Evolutionary conservation across 768 basidiomycete genomes (phyloP), one percentile per base, ranked within the genome.

Genomic region (Tulasnella sp.): DNA sequence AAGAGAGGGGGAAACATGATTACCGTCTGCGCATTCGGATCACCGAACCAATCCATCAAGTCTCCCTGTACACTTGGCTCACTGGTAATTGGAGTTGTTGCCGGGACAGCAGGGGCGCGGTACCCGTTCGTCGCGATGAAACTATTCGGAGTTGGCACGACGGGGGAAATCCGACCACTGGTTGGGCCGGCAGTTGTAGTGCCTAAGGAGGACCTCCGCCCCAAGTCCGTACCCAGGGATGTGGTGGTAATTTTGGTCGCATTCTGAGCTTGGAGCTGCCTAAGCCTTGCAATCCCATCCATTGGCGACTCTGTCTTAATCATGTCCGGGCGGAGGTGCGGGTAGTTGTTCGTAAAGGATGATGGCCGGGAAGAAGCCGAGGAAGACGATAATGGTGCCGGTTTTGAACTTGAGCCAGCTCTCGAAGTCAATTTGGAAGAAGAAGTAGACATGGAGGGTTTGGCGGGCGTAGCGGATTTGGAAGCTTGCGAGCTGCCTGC

Each of bases 251-350:
- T 14, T n/a, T 44, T 50, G 40, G 1, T 75, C 42, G 48, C 74
- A 24, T 34, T 50, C 40, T 75, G 31, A 44, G 74, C 74, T 40
- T 44, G 48, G 3, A 44, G n/a, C 74, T 75, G 74, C 74, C 40
- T 75, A 1, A 75, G 74, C 31, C 40, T 75, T 42, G 48, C 74
- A 41, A 75, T 75, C 42, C 74, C 74, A 40, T 75, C 74, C 74
- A 75, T 9, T 24, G 40, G 48, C 64, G 34, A 69, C 14, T 75
- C 48, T 44, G 44, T 44, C 42, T 31, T 4, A 44, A n/a, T 20
- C 22, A 8, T 9, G 14, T 50, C 42, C 8, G 74, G 74, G 74
- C 48, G 42, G 74, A 75, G 41, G 4, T 44, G 64, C 12, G 64
- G 20, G 64, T 24, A n/a, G 54, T 0, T n/a, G 11, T n/a, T 54